Evolutionary conservation across 148 eudicot species (phyloP).

Genomic region (Tetragonia tetragonoides): DNA sequence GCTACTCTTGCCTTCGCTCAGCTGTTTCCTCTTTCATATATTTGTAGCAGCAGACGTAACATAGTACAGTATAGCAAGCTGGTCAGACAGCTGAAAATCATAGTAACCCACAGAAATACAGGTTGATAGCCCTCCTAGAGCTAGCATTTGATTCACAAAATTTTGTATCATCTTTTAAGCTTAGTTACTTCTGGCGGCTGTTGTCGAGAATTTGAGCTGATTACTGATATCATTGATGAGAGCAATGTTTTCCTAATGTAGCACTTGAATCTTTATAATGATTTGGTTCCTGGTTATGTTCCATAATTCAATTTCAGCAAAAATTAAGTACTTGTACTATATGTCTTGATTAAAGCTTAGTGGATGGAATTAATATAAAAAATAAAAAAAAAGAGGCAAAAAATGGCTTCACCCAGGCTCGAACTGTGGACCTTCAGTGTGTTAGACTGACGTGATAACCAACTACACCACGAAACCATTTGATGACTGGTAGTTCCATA

Average conservation of each 20-base stretch:
- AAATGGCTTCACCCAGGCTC: constrained; percentile 72
- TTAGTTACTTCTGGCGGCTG: background rate
- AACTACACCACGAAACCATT: constrained; percentile 67
- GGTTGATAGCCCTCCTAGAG: background rate
- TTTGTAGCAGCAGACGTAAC: background rate
- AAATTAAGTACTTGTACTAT: no score
- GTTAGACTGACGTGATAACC: constrained; percentile 97
- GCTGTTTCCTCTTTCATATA: background rate
- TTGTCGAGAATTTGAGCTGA: background rate
- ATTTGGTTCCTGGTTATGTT: no score
- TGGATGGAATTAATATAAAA: no score
- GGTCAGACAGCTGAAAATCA: background rate
- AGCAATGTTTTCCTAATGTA: no score
- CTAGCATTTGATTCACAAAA: constrained; percentile 1
- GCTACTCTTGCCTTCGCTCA: background rate
- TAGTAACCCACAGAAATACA: constrained; percentile 17
- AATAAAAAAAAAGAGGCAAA: no score
- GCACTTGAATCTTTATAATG: no score
- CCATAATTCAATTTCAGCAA: no score
- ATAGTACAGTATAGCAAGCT: background rate
- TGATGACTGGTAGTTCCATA: no score
- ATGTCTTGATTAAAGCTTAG: no score
- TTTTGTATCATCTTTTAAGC: constrained; percentile 2
- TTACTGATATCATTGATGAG: no score
- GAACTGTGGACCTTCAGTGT: constrained; percentile 90